Base-by-base conservation (phyloP, 2,329 filamentous ascomycete genomes). In the Stromatinia cepivora region DNA sequence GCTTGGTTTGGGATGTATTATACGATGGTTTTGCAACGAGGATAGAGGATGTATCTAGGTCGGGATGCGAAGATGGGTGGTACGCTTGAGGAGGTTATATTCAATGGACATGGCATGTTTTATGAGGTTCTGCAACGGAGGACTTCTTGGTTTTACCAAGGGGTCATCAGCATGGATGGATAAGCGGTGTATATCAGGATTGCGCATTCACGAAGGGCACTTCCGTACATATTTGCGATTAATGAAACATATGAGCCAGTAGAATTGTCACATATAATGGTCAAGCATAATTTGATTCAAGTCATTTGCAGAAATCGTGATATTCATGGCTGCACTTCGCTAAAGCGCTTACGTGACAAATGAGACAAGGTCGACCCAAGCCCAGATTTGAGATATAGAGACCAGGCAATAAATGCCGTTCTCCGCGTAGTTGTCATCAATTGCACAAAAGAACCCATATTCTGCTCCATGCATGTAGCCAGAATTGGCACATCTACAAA, bases 401-500 rank as follows among this genome's bases (percentile, higher is more conserved):
- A 88, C 86, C 86, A 88, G 86, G 86, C 85, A 81, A 81, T 78
- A 81, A 79, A 81, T 79, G 88, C 88, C 88, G 88, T 90, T 89
- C 88, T 72, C 83, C 88, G 86, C 88, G 88, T 89, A 85, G 83
- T 87, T 89, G 87, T 88, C 87, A 66, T 69, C 66, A 87, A 85
- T 84, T 84, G 85, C 86, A 86, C 83, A 86, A 82, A 81, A 80
- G 80, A 79, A 79, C 78, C 80, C 79, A 78, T 77, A 75, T 75
- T 74, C 72, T 73, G 75, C 61, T 70, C 72, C 69, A 73, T 69
- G 59, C 67, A 59, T 70, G 34, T 52, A 54, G 42, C 67, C 59
- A 65, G 45, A 66, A 66, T 56, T 45, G 36, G 34, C 52, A 57
- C 53, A 31, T 75, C 85, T 92, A 99, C 85, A 99, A 92, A 97